Percentiles rank a stretch among this genome's conserved stretches.
Conservation (phyloP, 208 protist genomes). For the Wallacemonas rigidus region DNA sequence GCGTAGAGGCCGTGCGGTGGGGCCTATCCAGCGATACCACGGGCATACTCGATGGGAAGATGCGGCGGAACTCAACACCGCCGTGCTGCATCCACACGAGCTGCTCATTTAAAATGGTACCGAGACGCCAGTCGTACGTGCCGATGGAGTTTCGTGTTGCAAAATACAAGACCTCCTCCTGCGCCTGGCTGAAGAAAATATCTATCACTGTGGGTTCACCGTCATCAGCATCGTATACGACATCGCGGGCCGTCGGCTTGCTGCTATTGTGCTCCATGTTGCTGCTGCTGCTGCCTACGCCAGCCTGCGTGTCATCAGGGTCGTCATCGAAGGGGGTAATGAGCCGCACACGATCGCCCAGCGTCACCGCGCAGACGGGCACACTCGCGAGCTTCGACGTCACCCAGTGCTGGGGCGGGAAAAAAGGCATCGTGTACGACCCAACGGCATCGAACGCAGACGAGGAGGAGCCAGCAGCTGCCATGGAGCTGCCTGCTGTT, state of each 20-base stretch:
- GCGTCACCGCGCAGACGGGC: slow-evolving; percentile 50
- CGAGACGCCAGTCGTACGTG: slow-evolving; percentile 80
- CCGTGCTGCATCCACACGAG: slow-evolving; percentile 63
- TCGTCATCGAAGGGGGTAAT: slow-evolving; percentile 33
- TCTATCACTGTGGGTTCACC: slow-evolving; percentile 70
- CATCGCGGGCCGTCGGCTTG: slow-evolving; percentile 40
- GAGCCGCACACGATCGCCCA: slow-evolving; percentile 72
- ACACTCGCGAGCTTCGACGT: slow-evolving; percentile 44
- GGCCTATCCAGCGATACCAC: neutral
- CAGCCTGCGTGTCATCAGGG: neutral
- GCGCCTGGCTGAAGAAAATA: slow-evolving; percentile 78
- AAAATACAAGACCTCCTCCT: slow-evolving; percentile 78
- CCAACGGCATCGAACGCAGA: neutral
- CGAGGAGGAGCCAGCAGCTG: neutral
- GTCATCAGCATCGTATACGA: slow-evolving; percentile 72
- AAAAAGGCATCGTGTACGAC: slow-evolving; percentile 1
- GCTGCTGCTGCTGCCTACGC: neutral
- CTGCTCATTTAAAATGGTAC: slow-evolving; percentile 74
- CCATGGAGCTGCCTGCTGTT: neutral
- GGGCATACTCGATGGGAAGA: slow-evolving; percentile 62
- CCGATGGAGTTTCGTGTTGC: slow-evolving; percentile 64
- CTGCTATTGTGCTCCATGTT: neutral
- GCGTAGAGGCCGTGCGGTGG: neutral
- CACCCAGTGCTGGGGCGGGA: slow-evolving; percentile 30
- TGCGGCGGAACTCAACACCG: slow-evolving; percentile 70